A percentile compares a stretch with the other conserved stretches of the same genome.
Evolutionary conservation across 2,329 filamentous ascomycete species (phyloP).

Genomic region (Boeremia exigua): DNA sequence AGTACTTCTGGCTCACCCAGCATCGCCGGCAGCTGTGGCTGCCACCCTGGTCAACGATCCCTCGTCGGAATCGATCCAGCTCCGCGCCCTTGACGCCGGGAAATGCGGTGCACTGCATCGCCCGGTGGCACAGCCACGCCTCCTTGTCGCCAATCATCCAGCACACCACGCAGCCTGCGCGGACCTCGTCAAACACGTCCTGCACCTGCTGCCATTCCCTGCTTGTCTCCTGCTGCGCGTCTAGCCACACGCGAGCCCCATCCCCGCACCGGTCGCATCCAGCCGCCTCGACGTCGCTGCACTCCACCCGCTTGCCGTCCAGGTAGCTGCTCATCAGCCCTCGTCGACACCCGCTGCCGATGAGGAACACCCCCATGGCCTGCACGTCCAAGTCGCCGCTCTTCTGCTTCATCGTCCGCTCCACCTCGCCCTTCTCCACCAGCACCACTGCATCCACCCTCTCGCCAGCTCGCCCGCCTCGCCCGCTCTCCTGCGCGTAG

Average conservation of each 20-base stretch:
- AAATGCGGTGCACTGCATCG: neutral
- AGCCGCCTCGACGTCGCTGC: neutral
- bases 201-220: neutral
- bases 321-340: slow-evolving; percentile 9
- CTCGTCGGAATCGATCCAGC: neutral
- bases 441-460: slow-evolving; percentile 8
- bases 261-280: neutral
- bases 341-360: neutral
- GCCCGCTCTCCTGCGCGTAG: slow-evolving; percentile 15
- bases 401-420: slow-evolving; percentile 1
- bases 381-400: neutral
- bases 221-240: neutral
- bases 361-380: neutral
- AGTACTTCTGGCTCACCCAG: no score
- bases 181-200: neutral
- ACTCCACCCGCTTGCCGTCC: neutral
- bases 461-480: slow-evolving; percentile 3
- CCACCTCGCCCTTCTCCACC: neutral
- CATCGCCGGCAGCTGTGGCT: neutral
- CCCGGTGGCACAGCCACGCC: no score
- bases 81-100: neutral
- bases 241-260: neutral
- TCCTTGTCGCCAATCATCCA: no score
- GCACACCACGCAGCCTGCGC: neutral
- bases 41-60: neutral